phyloP scores from a whole-genome alignment of 1,284 basidiomycete species.

The Bjerkandera adusta region DNA sequence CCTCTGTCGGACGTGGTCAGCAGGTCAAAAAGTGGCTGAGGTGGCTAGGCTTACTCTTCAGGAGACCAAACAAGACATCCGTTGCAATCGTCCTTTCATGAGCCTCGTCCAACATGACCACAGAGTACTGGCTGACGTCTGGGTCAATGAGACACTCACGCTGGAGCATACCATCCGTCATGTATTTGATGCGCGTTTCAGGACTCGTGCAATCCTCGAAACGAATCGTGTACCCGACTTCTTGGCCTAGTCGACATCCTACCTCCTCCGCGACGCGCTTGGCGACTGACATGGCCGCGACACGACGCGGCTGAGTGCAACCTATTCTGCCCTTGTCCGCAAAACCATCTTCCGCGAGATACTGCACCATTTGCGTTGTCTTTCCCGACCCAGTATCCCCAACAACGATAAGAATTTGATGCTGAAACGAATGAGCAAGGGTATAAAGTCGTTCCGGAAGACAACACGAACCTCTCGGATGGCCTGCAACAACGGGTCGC shows the following conservation, averaged over 20 bases:
- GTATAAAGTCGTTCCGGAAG: background rate
- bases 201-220: constrained; percentile 99
- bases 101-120: constrained; percentile 98
- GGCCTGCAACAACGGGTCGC: constrained; percentile 90
- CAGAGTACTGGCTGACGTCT: constrained; percentile 88
- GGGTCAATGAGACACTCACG: constrained; percentile 97
- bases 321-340: constrained; percentile 88
- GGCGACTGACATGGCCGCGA: constrained; percentile 98
- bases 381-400: constrained; percentile 85
- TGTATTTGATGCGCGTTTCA: constrained; percentile 99
- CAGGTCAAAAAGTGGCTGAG: constrained; percentile 15
- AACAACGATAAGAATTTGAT: constrained; percentile 90
- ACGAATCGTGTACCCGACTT: constrained; percentile 98
- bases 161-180: constrained; percentile 99
- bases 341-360: constrained; percentile 73
- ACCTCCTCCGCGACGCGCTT: constrained; percentile 99
- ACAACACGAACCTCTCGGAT: constrained; percentile 72
- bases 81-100: constrained; percentile 98
- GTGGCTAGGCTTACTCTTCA: constrained; percentile 76
- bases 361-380: constrained; percentile 83
- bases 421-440: constrained; percentile 43
- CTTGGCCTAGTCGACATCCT: constrained; percentile 93
- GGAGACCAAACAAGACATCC: constrained; percentile 93
- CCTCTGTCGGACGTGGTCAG: constrained; percentile 56
- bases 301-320: constrained; percentile 97